Evolutionary conservation across 495 filamentous ascomycete species (phyloP).

Genomic region (Podospora pseudopauciseta): DNA sequence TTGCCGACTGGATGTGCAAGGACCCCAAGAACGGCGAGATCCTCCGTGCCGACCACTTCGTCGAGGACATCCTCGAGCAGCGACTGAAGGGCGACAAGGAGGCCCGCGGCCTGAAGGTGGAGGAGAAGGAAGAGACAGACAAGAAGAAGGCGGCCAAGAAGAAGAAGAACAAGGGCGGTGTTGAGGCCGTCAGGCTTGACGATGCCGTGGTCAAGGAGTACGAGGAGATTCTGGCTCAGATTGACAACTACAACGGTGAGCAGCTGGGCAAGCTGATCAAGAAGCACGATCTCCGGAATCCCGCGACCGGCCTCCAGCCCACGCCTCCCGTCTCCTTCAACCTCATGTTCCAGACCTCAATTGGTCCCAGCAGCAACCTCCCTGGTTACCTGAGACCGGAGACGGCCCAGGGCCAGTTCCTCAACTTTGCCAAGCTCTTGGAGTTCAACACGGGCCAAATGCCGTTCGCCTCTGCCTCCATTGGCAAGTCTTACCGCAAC

Average conservation of each 20-base stretch:
- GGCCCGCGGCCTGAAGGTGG: conserved; percentile 67
- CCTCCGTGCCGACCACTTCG: conserved; percentile 89
- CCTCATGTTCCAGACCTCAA: conserved; percentile 73
- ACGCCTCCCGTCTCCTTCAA: conserved; percentile 67
- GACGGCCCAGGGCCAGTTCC: conserved; percentile 73
- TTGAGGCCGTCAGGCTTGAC: conserved; percentile 58
- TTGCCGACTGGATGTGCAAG: conserved; percentile 99
- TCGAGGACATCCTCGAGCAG: conserved; percentile 85
- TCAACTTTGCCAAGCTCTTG: conserved; percentile 72
- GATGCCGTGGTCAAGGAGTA: conserved; percentile 68
- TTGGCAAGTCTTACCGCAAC: conserved; percentile 76
- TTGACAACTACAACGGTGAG: conserved; percentile 71
- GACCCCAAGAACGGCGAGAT: conserved; percentile 97
- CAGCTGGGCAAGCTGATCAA: conserved; percentile 68
- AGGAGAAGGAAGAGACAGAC: conserved; percentile 55
- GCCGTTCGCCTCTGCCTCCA: conserved; percentile 74
- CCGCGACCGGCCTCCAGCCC: conserved; percentile 55
- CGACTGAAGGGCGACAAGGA: conserved; percentile 78
- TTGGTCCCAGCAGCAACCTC: conserved; percentile 60
- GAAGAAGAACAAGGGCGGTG: conserved; percentile 54
- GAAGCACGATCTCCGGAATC: conserved; percentile 68
- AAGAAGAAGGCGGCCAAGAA: conserved; percentile 51
- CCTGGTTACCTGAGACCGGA: conserved; percentile 67
- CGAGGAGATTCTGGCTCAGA: conserved; percentile 66
- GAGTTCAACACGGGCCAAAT: conserved; percentile 71